Evolutionary conservation across 306 rosid species (phyloP), one percentile per base, ranked within the genome.

Genomic region (Ormosia semicastrata): DNA sequence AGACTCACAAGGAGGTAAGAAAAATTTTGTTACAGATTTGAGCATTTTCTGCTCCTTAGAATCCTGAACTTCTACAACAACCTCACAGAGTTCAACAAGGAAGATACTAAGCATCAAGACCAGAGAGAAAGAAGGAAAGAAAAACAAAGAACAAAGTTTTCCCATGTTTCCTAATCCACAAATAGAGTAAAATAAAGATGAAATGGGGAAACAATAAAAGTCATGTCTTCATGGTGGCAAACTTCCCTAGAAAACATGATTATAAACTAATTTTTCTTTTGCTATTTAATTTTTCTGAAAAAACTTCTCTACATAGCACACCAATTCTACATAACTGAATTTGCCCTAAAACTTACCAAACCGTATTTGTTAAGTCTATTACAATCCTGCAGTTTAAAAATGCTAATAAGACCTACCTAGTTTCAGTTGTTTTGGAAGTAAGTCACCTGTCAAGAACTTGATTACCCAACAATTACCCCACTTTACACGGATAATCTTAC

Each of bases 391-490:
- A 78, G 50, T 68, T 74, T 52, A 4, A 58, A 59, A 77, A 67
- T 67, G 66, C 68, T 79, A 74, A 63, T 30, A 75, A 49, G 36
- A 79, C 79, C 83, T 78, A 74, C 78, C 66, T 59, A 60, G 17
- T 60, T 82, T 52, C 58, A 58, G 8, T 47, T 81, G 53, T 63
- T 59, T 52, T 60, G 65, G 73, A 53, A 80, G 46, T 44, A 54
- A 73, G 50, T 62, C 37, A 46, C 81, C 60, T 82, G 44, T 50
- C 15, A 66, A 82, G 76, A 86, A 76, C 79, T 86, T 79, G 77
- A 67, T 32, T 66, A 36, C 73, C 73, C 67, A 47, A 79, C 50
- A 66, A 72, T 53, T 49, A 65, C 69, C 34, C 43, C 6, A 24
- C 6, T 71, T 60, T 73, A 50, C 62, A 70, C 6, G 15, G 54